phyloP scores from a whole-genome alignment of 768 basidiomycete genomes.

The Boletellus sp. region DNA sequence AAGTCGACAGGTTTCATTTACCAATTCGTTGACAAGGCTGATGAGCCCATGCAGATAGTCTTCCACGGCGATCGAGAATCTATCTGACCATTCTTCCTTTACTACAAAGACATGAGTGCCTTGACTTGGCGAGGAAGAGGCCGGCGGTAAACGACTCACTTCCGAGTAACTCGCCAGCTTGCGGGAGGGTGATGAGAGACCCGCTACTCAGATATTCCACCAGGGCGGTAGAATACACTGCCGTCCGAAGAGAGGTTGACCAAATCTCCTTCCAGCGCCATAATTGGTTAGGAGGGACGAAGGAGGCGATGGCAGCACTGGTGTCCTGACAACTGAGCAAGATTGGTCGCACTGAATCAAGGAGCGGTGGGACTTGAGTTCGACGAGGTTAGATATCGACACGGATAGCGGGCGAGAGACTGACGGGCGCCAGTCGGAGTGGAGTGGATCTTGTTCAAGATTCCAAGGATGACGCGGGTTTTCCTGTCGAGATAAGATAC shows the following conservation, averaged over 20 bases:
- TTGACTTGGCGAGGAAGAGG: not conserved
- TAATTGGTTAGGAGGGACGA: conserved; percentile 68
- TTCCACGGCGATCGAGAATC: conserved; percentile 61
- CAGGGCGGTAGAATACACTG: conserved; percentile 63
- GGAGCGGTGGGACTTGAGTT: conserved; percentile 52
- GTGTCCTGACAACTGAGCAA: conserved; percentile 53
- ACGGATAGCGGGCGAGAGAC: conserved; percentile 21
- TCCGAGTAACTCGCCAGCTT: conserved; percentile 55
- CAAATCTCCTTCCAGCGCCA: conserved; percentile 88
- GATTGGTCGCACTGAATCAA: conserved; percentile 54
- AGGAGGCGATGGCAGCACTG: conserved; percentile 47
- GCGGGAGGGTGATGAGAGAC: conserved; percentile 53
- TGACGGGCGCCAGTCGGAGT: conserved; percentile 59
- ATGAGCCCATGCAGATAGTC: conserved; percentile 83
- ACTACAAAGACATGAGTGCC: conserved; percentile 40
- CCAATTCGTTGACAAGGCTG: conserved; percentile 75
- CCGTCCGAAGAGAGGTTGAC: conserved; percentile 63
- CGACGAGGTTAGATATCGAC: conserved; percentile 8
- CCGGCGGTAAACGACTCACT: conserved; percentile 44
- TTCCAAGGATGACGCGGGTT: conserved; percentile 65
- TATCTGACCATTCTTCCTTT: conserved; percentile 64
- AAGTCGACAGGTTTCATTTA: conserved; percentile 32
- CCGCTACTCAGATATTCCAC: conserved; percentile 61
- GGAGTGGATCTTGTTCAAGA: conserved; percentile 77
- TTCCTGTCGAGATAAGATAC: conserved; percentile 74